Conservation (phyloP, 805 yeast genomes). For the Sugiyamaella smithiae region DNA sequence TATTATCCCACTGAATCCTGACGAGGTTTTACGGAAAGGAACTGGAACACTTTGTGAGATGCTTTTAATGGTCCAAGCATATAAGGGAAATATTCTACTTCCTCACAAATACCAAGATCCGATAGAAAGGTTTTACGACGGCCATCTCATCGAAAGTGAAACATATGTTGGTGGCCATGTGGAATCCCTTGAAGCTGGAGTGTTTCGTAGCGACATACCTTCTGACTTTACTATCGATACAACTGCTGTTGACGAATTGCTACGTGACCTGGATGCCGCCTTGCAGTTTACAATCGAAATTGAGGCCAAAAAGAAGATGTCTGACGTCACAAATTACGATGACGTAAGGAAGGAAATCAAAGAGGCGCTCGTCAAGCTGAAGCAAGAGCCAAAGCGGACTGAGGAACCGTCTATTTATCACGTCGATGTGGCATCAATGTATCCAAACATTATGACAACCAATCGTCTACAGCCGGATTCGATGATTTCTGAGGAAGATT, state of each 20-base stretch:
- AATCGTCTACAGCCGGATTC: conserved; percentile 97
- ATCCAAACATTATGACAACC: conserved; percentile 97
- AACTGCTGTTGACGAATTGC: conserved; percentile 72
- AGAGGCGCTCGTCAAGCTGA: conserved; percentile 54
- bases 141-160: conserved; percentile 90
- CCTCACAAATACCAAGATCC: conserved; percentile 96
- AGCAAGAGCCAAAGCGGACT: conserved; percentile 56
- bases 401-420: conserved; percentile 91
- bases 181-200: conserved; percentile 97
- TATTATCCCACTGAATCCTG: conserved; percentile 93
- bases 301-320: conserved; percentile 70
- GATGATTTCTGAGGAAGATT: conserved; percentile 89
- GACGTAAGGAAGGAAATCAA: conserved; percentile 64
- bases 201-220: conserved; percentile 83
- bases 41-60: conserved; percentile 98
- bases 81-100: conserved; percentile 64
- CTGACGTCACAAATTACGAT: conserved; percentile 76
- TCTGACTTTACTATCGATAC: conserved; percentile 77
- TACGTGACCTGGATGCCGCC: conserved; percentile 70
- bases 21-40: conserved; percentile 92
- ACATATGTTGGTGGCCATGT: conserved; percentile 99
- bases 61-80: conserved; percentile 94
- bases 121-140: conserved; percentile 89
- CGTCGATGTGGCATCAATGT: conserved; percentile 99
- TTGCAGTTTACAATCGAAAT: conserved; percentile 79